Conservation (phyloP, 2,329 filamentous ascomycete genomes). For the Trichoderma polysporum region DNA sequence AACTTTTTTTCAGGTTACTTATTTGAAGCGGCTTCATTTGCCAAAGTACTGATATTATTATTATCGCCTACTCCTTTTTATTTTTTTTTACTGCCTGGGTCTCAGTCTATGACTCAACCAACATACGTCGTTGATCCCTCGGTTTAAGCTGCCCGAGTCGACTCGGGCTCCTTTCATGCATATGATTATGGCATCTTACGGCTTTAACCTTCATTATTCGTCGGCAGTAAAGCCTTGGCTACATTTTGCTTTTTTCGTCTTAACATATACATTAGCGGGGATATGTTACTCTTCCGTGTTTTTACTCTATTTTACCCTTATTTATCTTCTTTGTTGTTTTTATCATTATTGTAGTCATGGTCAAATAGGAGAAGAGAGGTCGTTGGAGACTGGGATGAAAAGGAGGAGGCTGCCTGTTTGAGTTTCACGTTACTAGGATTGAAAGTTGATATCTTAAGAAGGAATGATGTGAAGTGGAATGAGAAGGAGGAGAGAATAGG, state of each 20-base stretch:
- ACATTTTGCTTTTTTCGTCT: neutral
- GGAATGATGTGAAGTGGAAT: neutral
- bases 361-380: neutral
- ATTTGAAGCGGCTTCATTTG: slow-evolving; percentile 4
- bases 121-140: neutral
- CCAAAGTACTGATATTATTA: neutral
- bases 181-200: slow-evolving; percentile 19
- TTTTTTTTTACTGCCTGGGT: neutral
- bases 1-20: slow-evolving; percentile 6
- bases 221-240: slow-evolving; percentile 8
- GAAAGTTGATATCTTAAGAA: neutral
- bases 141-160: slow-evolving; percentile 9
- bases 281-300: slow-evolving; percentile 11
- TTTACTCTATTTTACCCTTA: neutral
- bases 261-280: slow-evolving; percentile 12
- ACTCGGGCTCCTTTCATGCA: slow-evolving; percentile 1
- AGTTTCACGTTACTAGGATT: neutral
- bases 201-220: slow-evolving; percentile 15
- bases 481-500: neutral
- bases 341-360: neutral
- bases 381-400: neutral
- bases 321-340: neutral
- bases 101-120: neutral
- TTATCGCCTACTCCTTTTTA: neutral
- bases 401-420: neutral